A percentile compares a stretch with the other conserved stretches of the same genome.
Conservation (phyloP, 495 filamentous ascomycete genomes). For the Hypoxylon crocopeplum region DNA sequence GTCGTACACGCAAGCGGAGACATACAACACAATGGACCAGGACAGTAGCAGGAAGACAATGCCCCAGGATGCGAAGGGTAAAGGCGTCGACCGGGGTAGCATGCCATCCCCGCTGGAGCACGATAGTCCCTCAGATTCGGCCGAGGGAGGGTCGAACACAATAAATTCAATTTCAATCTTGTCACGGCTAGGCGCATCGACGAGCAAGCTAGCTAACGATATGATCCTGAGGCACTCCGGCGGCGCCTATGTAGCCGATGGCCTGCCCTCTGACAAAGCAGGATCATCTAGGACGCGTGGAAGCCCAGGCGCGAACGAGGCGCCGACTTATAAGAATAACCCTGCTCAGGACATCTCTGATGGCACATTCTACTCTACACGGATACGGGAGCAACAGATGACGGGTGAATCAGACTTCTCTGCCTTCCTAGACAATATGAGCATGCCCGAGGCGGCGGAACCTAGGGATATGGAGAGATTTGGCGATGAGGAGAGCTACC, state of each 20-base stretch:
- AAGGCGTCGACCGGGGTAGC: slow-evolving; percentile 14
- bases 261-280: slow-evolving; percentile 27
- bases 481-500: not conserved
- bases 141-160: too few relatives aligned
- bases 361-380: slow-evolving; percentile 26
- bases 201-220: slow-evolving; percentile 20
- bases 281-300: slow-evolving; percentile 20
- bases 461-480: slow-evolving; percentile 20
- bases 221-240: slow-evolving; percentile 10
- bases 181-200: slow-evolving; percentile 29
- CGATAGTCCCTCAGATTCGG: not conserved
- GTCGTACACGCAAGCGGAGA: not conserved
- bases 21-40: slow-evolving; percentile 13
- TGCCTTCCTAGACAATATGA: slow-evolving; percentile 49
- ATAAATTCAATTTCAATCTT: slow-evolving; percentile 11
- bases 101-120: not conserved
- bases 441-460: slow-evolving; percentile 36
- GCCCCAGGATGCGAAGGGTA: slow-evolving; percentile 19
- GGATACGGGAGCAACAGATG: slow-evolving; percentile 41
- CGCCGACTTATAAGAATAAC: not conserved
- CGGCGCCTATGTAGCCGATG: not conserved
- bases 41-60: not conserved
- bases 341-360: slow-evolving; percentile 1
- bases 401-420: slow-evolving; percentile 52
- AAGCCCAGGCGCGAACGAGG: slow-evolving; percentile 2